Conservation (phyloP, 2,329 filamentous ascomycete species). For the Phaeosphaeriaceae sp. region DNA sequence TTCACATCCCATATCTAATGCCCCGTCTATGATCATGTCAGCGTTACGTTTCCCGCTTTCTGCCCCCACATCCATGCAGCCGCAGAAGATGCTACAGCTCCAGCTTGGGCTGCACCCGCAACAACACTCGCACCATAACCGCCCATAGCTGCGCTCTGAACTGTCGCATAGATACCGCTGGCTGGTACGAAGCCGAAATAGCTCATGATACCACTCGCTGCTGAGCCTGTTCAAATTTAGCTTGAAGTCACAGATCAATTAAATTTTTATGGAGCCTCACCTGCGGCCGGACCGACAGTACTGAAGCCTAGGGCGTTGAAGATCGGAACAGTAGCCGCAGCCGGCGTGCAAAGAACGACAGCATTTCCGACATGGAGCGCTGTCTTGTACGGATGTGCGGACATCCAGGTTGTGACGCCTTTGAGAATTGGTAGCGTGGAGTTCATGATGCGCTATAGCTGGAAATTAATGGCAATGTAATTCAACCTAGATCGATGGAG, state of each 20-base stretch:
- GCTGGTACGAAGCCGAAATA: conserved; percentile 28
- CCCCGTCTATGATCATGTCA: not conserved
- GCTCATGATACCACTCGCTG: conserved; percentile 28
- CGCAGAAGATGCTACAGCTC: conserved; percentile 22
- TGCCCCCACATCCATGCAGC: conserved; percentile 14
- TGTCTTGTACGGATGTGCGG: conserved; percentile 32
- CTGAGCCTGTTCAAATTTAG: conserved; percentile 21
- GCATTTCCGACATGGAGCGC: conserved; percentile 31
- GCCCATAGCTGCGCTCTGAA: conserved; percentile 43
- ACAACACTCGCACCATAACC: conserved; percentile 36
- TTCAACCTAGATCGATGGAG: no score
- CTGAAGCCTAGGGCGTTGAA: conserved; percentile 30
- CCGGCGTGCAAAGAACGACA: conserved; percentile 29
- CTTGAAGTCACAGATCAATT: no score
- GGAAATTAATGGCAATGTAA: not conserved
- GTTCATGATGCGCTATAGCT: not conserved
- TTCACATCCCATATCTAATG: not conserved
- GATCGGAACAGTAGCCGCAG: conserved; percentile 29
- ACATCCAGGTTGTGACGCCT: conserved; percentile 23
- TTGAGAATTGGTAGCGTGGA: not conserved
- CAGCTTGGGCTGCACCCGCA: conserved; percentile 26
- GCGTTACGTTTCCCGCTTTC: not conserved
- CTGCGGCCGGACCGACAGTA: conserved; percentile 27
- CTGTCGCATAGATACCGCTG: conserved; percentile 28
- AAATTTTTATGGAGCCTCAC: conserved; percentile 20